phyloP scores from a whole-genome alignment of 768 basidiomycete species.

The Lyophyllum semitale region DNA sequence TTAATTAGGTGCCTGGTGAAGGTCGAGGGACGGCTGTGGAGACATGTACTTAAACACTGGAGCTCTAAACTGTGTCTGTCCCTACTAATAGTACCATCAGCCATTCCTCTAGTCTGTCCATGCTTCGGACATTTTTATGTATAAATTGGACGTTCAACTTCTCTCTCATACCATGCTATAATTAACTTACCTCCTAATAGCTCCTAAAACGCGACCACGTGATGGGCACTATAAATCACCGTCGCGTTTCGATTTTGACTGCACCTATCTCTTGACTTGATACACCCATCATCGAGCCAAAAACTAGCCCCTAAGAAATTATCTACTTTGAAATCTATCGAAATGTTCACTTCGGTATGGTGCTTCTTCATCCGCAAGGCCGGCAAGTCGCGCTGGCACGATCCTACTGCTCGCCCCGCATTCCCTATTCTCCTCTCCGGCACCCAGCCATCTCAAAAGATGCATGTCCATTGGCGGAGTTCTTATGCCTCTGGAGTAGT shows the following conservation, averaged over 20 bases:
- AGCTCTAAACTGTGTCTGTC: no score
- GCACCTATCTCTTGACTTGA: neutral
- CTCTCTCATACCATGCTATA: no score
- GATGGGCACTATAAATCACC: neutral
- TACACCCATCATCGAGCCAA: neutral
- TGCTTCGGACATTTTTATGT: no score
- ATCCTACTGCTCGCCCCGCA: neutral
- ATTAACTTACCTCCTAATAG: no score
- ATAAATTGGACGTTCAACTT: no score
- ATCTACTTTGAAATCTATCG: no score
- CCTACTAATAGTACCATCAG: no score
- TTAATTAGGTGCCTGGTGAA: neutral
- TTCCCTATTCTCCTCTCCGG: slow-evolving; percentile 2
- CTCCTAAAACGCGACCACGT: neutral
- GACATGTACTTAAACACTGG: no score
- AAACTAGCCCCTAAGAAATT: neutral
- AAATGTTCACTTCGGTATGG: no score
- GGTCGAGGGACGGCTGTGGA: no score
- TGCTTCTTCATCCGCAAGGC: neutral
- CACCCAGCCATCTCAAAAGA: neutral
- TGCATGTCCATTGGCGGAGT: slow-evolving; percentile 7
- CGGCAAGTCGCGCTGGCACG: neutral
- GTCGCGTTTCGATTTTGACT: neutral
- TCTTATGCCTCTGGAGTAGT: neutral
- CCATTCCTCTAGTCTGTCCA: no score